Evolutionary conservation across 2,329 filamentous ascomycete genomes (phyloP), one percentile per base, ranked within the genome.

Genomic region (Fusarium lateritium): DNA sequence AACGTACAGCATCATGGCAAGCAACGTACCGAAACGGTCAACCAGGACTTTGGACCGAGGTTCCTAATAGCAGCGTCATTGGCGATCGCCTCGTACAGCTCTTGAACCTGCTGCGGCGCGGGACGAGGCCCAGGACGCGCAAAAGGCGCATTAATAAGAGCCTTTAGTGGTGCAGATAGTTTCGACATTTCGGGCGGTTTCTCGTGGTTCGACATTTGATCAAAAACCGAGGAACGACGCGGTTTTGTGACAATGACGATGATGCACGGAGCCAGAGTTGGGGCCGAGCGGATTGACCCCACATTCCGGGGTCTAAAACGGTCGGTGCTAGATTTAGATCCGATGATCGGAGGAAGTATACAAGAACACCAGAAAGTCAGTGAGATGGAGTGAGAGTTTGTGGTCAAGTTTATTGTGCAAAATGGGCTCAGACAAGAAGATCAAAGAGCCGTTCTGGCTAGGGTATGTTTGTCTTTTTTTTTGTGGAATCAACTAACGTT

Each of bases 81-180:
- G 15, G 89, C 88, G 73, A 94, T 89, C 31, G 83, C 81, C 63
- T 86, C 82, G 79, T 91, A 93, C 28, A 93, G 84, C 15, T 88
- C 85, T 47, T 83, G 81, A 56, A 94, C 91, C 62, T 86, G 83
- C 14, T 83, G 79, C 28, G 92, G 87, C 3, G 92, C 91, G 2
- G 89, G 85, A 3, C 89, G 84, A 3, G 89, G 89, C 50, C 89
- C 87, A 0, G 92, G 89, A 3, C 86, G 84, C 43, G 92, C 88
- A 73, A 89, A 87, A 6, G 91, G 85, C 62, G 90, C 87, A 73
- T 91, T 91, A 80, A 94, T 91, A 67, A 94, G 87, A 46, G 88
- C 85, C 80, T 94, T 94, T 72, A 95, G 84, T 50, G 88, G 81
- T 2, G 87, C 83, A 2, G 91, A 92, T 21, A 95, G 85, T 78